Percentiles rank a stretch among this genome's conserved stretches.
Conservation (phyloP, 2,329 filamentous ascomycete genomes). For the Pseudogymnoascus sp. region DNA sequence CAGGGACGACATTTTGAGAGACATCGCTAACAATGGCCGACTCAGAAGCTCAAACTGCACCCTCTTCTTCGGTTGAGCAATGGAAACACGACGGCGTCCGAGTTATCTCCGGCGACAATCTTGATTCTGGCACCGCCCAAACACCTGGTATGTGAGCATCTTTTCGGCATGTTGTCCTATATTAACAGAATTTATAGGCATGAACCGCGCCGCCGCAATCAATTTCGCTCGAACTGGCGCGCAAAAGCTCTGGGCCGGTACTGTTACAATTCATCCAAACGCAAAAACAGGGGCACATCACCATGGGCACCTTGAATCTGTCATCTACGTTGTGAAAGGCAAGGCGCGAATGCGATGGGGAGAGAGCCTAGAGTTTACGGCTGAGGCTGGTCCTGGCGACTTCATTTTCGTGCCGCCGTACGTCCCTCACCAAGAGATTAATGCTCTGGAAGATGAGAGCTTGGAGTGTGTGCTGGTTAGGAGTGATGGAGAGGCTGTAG, state of each 20-base stretch:
- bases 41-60: not conserved
- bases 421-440: slow-evolving; percentile 41
- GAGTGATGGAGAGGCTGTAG: slow-evolving; percentile 37
- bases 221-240: slow-evolving; percentile 37
- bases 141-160: slow-evolving; percentile 29
- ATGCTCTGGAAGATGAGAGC: slow-evolving; percentile 34
- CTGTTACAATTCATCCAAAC: slow-evolving; percentile 36
- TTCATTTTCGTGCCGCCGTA: slow-evolving; percentile 41
- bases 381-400: slow-evolving; percentile 38
- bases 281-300: slow-evolving; percentile 40
- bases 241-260: slow-evolving; percentile 39
- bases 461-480: slow-evolving; percentile 37
- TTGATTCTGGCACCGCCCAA: slow-evolving; percentile 36
- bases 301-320: slow-evolving; percentile 38
- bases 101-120: slow-evolving; percentile 34
- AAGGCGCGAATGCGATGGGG: slow-evolving; percentile 40
- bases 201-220: slow-evolving; percentile 38
- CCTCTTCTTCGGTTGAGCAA: slow-evolving; percentile 14
- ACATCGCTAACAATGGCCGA: not conserved
- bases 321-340: slow-evolving; percentile 40
- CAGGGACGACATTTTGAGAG: no score
- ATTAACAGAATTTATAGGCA: slow-evolving; percentile 20
- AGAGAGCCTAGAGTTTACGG: slow-evolving; percentile 36
- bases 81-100: slow-evolving; percentile 37
- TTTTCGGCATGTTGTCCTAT: not conserved